Base-by-base conservation (phyloP, 352 stramenopile genomes). In the Pythium plurisporium region DNA sequence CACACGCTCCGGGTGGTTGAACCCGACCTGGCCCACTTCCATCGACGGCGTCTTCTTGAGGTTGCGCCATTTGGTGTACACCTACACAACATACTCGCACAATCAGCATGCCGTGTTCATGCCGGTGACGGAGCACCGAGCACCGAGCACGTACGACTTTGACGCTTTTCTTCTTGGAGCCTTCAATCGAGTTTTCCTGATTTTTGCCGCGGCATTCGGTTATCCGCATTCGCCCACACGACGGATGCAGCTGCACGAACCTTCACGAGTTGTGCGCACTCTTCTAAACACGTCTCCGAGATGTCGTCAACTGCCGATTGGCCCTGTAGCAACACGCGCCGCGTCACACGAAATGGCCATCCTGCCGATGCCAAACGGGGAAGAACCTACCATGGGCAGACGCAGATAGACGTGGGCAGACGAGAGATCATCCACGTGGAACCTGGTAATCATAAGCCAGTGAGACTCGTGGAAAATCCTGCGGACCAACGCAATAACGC, bases 381-480 rank as follows among this genome's bases (percentile, higher is more conserved):
- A 10, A 38, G 19, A 8, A n/a, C 36, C 17, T 27, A 93, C 86
- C 69, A 86, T 67, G 5, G 95, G 94, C 55, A 98, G 76, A 7
- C 96, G 84, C 36, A 99, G 74, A 73, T 99, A 99, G 1, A 99
- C 96, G 73, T 99, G 97, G 23, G 97, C 97, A 15, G 94, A 99
- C 30, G 87, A 98, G 30, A 99, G 68, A 67, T 99, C 93, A 57
- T 99, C 96, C 7, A 99, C 96, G 57, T 99, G 96, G 69, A 99
- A 99, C 88, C 81, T 92, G n/a, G 15, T 38, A 12, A 48, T 7
- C 23, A 56, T 52, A 2, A 5, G 11, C 15, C 19, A 22, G 23
- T 51, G 5, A 51, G 43, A 19, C n/a, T 1, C 25, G 23, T 4
- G 8, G 36, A 9, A 48, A 15, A 41, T 40, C 5, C 9, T 8